Evolutionary conservation across 2,329 filamentous ascomycete species (phyloP).

Genomic region (Alternaria gaisen): DNA sequence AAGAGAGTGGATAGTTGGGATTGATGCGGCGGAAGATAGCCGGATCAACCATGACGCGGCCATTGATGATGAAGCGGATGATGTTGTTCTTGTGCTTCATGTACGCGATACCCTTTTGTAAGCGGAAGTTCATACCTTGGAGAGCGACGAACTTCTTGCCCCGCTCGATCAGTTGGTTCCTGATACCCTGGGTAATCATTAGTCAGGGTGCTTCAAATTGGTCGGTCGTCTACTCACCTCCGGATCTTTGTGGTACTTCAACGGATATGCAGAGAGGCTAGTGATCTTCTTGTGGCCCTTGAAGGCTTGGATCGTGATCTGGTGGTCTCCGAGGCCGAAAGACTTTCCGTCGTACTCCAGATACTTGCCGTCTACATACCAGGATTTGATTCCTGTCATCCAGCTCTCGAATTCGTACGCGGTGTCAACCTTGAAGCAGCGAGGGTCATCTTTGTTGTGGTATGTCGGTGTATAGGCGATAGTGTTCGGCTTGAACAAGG

Average conservation of each 20-base stretch:
- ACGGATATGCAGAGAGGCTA: slow-evolving; percentile 77
- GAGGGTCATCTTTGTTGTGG: slow-evolving; percentile 76
- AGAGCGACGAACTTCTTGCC: slow-evolving; percentile 85
- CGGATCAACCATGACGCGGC: slow-evolving; percentile 87
- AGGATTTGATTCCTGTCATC: slow-evolving; percentile 74
- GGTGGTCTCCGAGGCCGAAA: slow-evolving; percentile 78
- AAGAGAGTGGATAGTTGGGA: slow-evolving; percentile 82
- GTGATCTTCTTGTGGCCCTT: slow-evolving; percentile 85
- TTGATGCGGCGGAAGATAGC: slow-evolving; percentile 84
- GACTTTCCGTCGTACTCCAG: slow-evolving; percentile 89
- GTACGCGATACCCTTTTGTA: slow-evolving; percentile 84
- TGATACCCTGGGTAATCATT: slow-evolving; percentile 58
- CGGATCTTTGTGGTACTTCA: slow-evolving; percentile 81
- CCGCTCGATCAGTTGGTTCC: slow-evolving; percentile 74
- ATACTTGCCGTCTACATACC: slow-evolving; percentile 78
- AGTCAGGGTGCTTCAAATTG: neutral
- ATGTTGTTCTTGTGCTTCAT: slow-evolving; percentile 80
- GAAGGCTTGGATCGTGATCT: slow-evolving; percentile 76
- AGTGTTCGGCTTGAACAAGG: slow-evolving; percentile 86
- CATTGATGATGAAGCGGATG: slow-evolving; percentile 84
- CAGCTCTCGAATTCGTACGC: slow-evolving; percentile 75
- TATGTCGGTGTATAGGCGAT: slow-evolving; percentile 81
- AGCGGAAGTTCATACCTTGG: slow-evolving; percentile 83
- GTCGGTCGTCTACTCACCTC: slow-evolving; percentile 40
- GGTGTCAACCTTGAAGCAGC: slow-evolving; percentile 82